phyloP scores from a whole-genome alignment of 306 rosid species.

The Ziziphus jujuba region DNA sequence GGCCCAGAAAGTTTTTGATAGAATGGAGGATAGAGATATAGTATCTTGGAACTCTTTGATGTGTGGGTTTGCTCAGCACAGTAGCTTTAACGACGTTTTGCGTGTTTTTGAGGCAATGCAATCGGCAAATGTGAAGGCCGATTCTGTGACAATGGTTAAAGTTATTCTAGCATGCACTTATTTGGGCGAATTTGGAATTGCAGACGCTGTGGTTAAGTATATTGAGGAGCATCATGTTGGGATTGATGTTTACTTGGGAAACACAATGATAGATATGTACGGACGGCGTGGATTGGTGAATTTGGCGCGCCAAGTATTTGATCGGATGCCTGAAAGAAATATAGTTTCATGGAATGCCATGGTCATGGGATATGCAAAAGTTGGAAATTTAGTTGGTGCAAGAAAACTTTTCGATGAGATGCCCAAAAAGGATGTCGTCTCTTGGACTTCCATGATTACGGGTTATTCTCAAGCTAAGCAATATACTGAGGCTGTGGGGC shows the following conservation, averaged over 20 bases:
- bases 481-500: constrained; percentile 55
- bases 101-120: constrained; percentile 56
- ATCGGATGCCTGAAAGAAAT: constrained; percentile 55
- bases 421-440: constrained; percentile 70
- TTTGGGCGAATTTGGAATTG: constrained; percentile 56
- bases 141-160: constrained; percentile 77
- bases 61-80: constrained; percentile 61
- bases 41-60: constrained; percentile 91
- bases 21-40: constrained; percentile 67
- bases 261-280: constrained; percentile 75
- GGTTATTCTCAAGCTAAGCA: constrained; percentile 67
- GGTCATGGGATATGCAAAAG: constrained; percentile 61
- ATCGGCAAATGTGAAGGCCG: constrained; percentile 43
- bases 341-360: constrained; percentile 82
- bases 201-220: constrained; percentile 55
- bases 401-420: constrained; percentile 52
- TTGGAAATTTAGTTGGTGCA: constrained; percentile 47
- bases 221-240: constrained; percentile 50
- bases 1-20: constrained; percentile 64
- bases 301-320: constrained; percentile 60
- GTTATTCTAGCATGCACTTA: constrained; percentile 57
- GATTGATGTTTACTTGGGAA: constrained; percentile 70
- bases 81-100: constrained; percentile 60
- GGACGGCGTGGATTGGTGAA: constrained; percentile 55
- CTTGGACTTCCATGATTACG: constrained; percentile 85